phyloP scores from a whole-genome alignment of 1,284 basidiomycete species.

The Cryptococcus jaspeensis region DNA sequence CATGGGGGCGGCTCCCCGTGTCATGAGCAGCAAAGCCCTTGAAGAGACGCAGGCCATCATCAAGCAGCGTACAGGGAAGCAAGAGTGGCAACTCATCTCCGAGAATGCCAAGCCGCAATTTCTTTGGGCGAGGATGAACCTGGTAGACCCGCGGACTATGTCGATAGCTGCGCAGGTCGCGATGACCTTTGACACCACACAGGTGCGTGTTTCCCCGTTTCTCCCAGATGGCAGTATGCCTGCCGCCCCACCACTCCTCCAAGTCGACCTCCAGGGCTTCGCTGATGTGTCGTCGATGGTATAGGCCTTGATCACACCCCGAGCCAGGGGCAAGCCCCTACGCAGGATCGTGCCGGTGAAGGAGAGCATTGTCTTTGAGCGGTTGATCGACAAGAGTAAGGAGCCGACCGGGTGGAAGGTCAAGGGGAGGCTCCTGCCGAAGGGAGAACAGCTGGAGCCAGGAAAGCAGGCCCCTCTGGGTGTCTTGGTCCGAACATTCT shows the following conservation, averaged over 20 bases:
- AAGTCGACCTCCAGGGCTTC: conserved; percentile 1
- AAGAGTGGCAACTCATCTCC: conserved; percentile 22
- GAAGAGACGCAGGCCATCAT: conserved; percentile 15
- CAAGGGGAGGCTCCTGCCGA: conserved; percentile 20
- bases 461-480: no score
- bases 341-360: conserved; percentile 18
- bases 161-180: conserved; percentile 23
- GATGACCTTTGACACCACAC: conserved; percentile 26
- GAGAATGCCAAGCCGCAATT: conserved; percentile 16
- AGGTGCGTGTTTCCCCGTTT: conserved; percentile 10
- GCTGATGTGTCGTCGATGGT: neutral
- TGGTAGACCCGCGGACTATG: conserved; percentile 17
- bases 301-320: conserved; percentile 19
- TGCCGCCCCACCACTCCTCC: no score
- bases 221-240: no score
- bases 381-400: conserved; percentile 8
- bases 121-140: conserved; percentile 19
- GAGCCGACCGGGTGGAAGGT: conserved; percentile 24
- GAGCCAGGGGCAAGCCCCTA: conserved; percentile 4
- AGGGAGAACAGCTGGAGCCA: neutral
- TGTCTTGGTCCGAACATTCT: no score
- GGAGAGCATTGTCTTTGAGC: conserved; percentile 28
- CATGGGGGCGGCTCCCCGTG: conserved; percentile 7
- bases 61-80: conserved; percentile 11
- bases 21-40: conserved; percentile 19